phyloP scores from a whole-genome alignment of 768 basidiomycete species.

The Mycena venus region DNA sequence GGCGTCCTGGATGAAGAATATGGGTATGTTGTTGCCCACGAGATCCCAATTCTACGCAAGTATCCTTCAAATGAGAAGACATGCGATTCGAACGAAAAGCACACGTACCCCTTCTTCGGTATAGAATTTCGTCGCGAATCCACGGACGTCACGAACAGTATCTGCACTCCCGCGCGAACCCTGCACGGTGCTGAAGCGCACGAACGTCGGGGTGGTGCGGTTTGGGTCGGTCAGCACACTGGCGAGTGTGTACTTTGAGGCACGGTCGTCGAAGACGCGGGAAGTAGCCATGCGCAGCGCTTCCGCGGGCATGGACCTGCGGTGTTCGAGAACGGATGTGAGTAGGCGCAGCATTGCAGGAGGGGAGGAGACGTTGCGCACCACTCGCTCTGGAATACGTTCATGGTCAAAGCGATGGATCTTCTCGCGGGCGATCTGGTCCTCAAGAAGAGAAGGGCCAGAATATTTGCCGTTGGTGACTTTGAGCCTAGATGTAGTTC shows the following conservation, averaged over 20 bases:
- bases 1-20: slow-evolving; percentile 86
- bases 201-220: slow-evolving; percentile 81
- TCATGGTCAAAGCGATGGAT: slow-evolving; percentile 85
- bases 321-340: no score
- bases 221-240: slow-evolving; percentile 81
- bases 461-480: no score
- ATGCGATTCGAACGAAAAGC: no score
- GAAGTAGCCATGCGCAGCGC: slow-evolving; percentile 89
- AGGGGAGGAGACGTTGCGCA: no score
- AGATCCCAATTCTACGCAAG: slow-evolving; percentile 94
- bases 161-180: slow-evolving; percentile 87
- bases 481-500: no score
- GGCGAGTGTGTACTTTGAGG: slow-evolving; percentile 78
- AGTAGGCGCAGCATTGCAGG: no score
- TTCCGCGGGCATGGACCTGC: slow-evolving; percentile 76
- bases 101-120: slow-evolving; percentile 86
- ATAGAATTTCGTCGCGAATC: slow-evolving; percentile 89
- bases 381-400: slow-evolving; percentile 89
- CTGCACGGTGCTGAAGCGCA: slow-evolving; percentile 90
- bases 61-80: no score
- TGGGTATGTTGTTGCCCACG: slow-evolving; percentile 85
- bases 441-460: no score
- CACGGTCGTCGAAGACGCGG: slow-evolving; percentile 76
- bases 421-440: not conserved
- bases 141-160: slow-evolving; percentile 87